phyloP scores from a whole-genome alignment of 1,139 yeast genomes.

The Nakaseomyces delphensis region DNA sequence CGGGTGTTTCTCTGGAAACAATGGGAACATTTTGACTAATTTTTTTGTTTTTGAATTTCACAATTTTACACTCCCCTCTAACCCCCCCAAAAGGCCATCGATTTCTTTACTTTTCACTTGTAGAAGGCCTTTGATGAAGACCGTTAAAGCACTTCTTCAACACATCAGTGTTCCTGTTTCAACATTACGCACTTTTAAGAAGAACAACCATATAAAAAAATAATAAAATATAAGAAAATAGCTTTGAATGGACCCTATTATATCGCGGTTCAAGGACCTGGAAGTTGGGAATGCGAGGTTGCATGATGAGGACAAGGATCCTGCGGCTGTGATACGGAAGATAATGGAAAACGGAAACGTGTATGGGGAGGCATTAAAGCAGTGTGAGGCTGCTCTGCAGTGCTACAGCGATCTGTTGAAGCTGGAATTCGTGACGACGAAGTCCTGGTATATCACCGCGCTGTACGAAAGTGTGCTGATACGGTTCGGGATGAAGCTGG shows the following conservation, averaged over 20 bases:
- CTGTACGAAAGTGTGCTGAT: conserved; percentile 18
- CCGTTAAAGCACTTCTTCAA: too few species aligned
- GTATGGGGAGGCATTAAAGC: background rate
- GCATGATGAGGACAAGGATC: too few species aligned
- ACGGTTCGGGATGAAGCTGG: conserved; percentile 15
- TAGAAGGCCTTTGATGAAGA: too few species aligned
- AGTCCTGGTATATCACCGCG: conserved; percentile 22
- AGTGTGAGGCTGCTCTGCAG: conserved; percentile 6
- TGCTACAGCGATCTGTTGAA: conserved; percentile 19
- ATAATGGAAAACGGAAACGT: background rate
- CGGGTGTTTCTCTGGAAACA: background rate
- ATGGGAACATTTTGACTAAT: background rate
- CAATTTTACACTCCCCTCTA: too few species aligned
- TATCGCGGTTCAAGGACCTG: conserved; percentile 5
- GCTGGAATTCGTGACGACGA: conserved; percentile 17
- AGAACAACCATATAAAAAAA: background rate
- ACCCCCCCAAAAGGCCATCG: too few species aligned
- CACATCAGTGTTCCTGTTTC: too few species aligned
- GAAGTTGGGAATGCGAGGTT: conserved; percentile 1
- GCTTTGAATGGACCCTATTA: conserved; percentile 1
- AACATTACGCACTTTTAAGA: too few species aligned
- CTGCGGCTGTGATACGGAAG: background rate
- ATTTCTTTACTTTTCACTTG: too few species aligned
- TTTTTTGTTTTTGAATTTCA: background rate
- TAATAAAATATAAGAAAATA: background rate